Percentiles rank a stretch among this genome's conserved stretches.
Conservation (phyloP, 2,329 filamentous ascomycete genomes). For the Verticillium zaregamsianum region DNA sequence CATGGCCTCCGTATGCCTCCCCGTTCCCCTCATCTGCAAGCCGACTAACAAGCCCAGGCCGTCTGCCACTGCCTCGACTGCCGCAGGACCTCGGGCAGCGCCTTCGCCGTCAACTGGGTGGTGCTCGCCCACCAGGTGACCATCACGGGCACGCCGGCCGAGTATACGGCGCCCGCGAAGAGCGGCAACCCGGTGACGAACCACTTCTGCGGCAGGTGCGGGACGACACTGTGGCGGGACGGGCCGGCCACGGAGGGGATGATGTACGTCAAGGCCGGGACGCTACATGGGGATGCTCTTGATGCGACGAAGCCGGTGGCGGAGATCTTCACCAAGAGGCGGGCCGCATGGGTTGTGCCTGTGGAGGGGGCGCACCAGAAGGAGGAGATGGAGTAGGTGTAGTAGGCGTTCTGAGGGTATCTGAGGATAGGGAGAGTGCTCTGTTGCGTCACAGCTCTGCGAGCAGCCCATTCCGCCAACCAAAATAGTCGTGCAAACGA, state of each 20-base stretch:
- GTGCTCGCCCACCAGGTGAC: neutral
- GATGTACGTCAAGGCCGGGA: constrained; percentile 5
- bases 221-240: constrained; percentile 4
- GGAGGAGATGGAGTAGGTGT: neutral
- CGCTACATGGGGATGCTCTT: neutral
- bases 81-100: constrained; percentile 6
- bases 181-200: constrained; percentile 6
- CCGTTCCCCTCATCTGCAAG: neutral
- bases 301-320: neutral
- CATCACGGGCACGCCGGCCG: neutral
- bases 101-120: constrained; percentile 5
- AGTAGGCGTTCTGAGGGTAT: too few species aligned
- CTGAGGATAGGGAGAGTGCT: too few species aligned
- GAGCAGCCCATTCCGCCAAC: too few species aligned
- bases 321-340: constrained; percentile 2
- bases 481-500: too few species aligned
- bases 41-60: neutral
- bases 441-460: too few species aligned
- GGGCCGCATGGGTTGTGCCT: neutral
- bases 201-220: constrained; percentile 4
- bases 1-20: constrained; percentile 1
- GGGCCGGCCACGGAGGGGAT: neutral
- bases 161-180: neutral
- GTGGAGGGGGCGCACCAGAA: constrained; percentile 2
- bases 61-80: constrained; percentile 8